A percentile compares a stretch with the other conserved stretches of the same genome.
Conservation (phyloP, 257 asterid species). For the Gentiana straminea region DNA sequence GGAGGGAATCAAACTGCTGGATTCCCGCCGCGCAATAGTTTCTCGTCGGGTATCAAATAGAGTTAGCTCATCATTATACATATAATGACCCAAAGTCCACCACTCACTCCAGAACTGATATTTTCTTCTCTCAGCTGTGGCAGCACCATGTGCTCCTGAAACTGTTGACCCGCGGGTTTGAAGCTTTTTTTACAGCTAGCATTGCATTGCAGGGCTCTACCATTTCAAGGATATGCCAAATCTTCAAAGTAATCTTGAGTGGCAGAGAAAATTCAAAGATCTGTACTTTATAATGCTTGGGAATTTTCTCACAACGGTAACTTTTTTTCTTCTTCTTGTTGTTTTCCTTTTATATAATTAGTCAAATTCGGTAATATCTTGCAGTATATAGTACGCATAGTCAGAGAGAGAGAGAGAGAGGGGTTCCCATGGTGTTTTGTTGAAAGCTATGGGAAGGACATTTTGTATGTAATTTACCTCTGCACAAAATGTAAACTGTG, state of each 20-base stretch:
- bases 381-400: constrained; percentile 57
- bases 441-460: constrained; percentile 25
- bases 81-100: constrained; percentile 15
- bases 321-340: constrained; percentile 17
- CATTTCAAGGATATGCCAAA: constrained; percentile 19
- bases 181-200: constrained; percentile 24
- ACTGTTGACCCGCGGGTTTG: constrained; percentile 14
- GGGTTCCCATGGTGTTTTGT: constrained; percentile 26
- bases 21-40: constrained; percentile 54
- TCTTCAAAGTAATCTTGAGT: constrained; percentile 16
- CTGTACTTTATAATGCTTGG: constrained; percentile 19
- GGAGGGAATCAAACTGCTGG: constrained; percentile 30
- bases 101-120: constrained; percentile 9
- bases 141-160: constrained; percentile 17
- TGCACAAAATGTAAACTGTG: constrained; percentile 49
- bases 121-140: constrained; percentile 17
- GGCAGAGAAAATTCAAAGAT: constrained; percentile 23
- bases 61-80: constrained; percentile 3
- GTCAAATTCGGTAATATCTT: constrained; percentile 21
- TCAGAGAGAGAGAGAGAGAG: constrained; percentile 13
- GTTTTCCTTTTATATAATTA: constrained; percentile 14
- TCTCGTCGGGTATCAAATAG: constrained; percentile 54
- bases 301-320: constrained; percentile 19
- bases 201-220: constrained; percentile 11
- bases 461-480: constrained; percentile 43